Percentiles rank a stretch among this genome's conserved stretches.
Evolutionary conservation across 2,329 filamentous ascomycete genomes (phyloP).

Genomic region (Talaromyces funiculosus): DNA sequence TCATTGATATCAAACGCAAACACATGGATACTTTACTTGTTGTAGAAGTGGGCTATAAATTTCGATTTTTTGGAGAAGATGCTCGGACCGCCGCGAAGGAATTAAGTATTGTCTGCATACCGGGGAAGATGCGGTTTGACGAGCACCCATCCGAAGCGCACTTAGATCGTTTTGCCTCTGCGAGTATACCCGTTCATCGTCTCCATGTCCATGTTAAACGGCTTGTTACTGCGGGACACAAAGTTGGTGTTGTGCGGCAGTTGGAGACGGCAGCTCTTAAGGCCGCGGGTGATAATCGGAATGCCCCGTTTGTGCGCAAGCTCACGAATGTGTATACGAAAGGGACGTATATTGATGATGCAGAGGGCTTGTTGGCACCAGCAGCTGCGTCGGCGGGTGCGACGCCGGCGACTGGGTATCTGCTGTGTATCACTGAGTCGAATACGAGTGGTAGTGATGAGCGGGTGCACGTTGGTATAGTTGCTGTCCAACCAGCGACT

Average conservation of each 20-base stretch:
- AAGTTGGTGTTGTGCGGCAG: constrained; percentile 91
- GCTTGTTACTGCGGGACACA: constrained; percentile 84
- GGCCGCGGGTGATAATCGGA: constrained; percentile 89
- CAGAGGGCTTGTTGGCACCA: constrained; percentile 65
- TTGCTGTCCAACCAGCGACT: constrained; percentile 92
- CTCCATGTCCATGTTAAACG: constrained; percentile 91
- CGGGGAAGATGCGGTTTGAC: constrained; percentile 89
- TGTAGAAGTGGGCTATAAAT: constrained; percentile 96
- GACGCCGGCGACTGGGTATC: constrained; percentile 67
- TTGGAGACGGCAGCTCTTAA: constrained; percentile 93
- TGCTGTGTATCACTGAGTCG: constrained; percentile 85
- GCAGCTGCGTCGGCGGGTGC: constrained; percentile 51
- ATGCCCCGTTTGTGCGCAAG: constrained; percentile 84
- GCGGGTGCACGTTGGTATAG: constrained; percentile 82
- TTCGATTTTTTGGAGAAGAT: constrained; percentile 94
- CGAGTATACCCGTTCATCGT: constrained; percentile 88
- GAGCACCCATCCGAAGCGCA: constrained; percentile 92
- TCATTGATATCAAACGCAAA: constrained; percentile 87
- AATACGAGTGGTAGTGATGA: constrained; percentile 82
- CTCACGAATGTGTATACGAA: constrained; percentile 97
- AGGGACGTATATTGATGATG: constrained; percentile 92
- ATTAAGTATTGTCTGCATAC: constrained; percentile 91
- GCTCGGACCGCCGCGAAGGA: constrained; percentile 83
- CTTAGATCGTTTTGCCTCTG: constrained; percentile 84
- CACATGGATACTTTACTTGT: constrained; percentile 86